A percentile compares a stretch with the other conserved stretches of the same genome.
phyloP scores from a whole-genome alignment of 2,329 filamentous ascomycete species.

The Diplodia mutila region DNA sequence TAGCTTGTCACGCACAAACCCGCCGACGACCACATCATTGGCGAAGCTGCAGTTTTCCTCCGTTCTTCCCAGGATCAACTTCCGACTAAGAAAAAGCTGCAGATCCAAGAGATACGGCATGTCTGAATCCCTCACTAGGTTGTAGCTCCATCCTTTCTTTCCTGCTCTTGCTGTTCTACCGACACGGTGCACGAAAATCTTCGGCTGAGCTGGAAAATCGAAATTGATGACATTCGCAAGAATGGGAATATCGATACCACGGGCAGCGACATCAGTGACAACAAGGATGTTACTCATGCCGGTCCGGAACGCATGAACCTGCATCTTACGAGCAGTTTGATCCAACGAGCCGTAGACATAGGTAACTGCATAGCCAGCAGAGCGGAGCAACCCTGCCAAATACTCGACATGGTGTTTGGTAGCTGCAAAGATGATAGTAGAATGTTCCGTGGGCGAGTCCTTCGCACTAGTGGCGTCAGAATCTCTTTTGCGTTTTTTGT shows the following conservation, averaged over 20 bases:
- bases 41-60: constrained; percentile 69
- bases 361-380: constrained; percentile 85
- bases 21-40: constrained; percentile 81
- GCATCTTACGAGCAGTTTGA: constrained; percentile 87
- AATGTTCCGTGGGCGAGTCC: constrained; percentile 81
- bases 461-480: constrained; percentile 55
- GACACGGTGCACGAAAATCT: constrained; percentile 95
- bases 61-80: constrained; percentile 74
- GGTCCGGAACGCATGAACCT: constrained; percentile 85
- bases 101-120: constrained; percentile 90
- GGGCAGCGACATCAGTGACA: constrained; percentile 92
- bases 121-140: constrained; percentile 83
- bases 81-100: constrained; percentile 90
- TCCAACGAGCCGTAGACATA: constrained; percentile 95
- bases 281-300: constrained; percentile 89
- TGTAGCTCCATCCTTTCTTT: constrained; percentile 92
- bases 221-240: constrained; percentile 98
- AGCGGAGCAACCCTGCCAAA: constrained; percentile 74
- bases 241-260: constrained; percentile 96
- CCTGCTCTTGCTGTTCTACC: constrained; percentile 95
- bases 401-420: constrained; percentile 99
- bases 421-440: constrained; percentile 91
- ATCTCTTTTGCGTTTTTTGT: constrained; percentile 79
- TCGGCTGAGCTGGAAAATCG: constrained; percentile 94
- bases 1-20: constrained; percentile 71